A percentile compares a stretch with the other conserved stretches of the same genome.
Evolutionary conservation across 2,329 filamentous ascomycete genomes (phyloP).

Genomic region (Boeremia exigua): DNA sequence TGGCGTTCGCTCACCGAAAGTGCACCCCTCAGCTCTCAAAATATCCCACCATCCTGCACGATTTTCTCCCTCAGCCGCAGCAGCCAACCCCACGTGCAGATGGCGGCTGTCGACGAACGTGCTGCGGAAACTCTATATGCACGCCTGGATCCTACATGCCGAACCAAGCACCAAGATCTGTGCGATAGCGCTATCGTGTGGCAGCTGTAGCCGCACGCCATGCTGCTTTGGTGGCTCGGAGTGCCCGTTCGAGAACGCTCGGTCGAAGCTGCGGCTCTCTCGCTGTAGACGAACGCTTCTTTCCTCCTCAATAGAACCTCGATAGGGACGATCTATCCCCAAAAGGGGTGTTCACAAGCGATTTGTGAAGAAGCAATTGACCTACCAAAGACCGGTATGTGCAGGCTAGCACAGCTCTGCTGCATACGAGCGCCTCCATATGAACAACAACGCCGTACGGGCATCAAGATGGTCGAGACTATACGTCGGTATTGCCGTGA

Average conservation of each 20-base stretch:
- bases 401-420: conserved; percentile 1
- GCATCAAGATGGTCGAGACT: not conserved
- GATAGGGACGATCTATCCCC: not conserved
- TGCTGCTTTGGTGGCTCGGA: conserved; percentile 1
- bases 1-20: conserved; percentile 1
- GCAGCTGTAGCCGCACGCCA: conserved; percentile 9
- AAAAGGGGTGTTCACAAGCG: not conserved
- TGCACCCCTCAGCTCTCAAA: conserved; percentile 6
- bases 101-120: not conserved
- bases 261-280: conserved; percentile 4
- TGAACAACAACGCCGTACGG: not conserved
- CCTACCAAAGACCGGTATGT: not conserved
- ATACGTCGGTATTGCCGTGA: conserved; percentile 8
- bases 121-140: not conserved
- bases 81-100: conserved; percentile 1
- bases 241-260: conserved; percentile 7
- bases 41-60: conserved; percentile 1
- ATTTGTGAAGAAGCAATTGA: not conserved
- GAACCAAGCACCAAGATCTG: conserved; percentile 4
- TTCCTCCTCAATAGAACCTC: not conserved
- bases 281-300: conserved; percentile 5
- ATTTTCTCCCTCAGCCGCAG: conserved; percentile 6
- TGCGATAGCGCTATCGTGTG: conserved; percentile 8
- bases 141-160: conserved; percentile 9
- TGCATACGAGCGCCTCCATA: not conserved